phyloP scores from a whole-genome alignment of 2,329 filamentous ascomycete species.

The Exserohilum rostratum region DNA sequence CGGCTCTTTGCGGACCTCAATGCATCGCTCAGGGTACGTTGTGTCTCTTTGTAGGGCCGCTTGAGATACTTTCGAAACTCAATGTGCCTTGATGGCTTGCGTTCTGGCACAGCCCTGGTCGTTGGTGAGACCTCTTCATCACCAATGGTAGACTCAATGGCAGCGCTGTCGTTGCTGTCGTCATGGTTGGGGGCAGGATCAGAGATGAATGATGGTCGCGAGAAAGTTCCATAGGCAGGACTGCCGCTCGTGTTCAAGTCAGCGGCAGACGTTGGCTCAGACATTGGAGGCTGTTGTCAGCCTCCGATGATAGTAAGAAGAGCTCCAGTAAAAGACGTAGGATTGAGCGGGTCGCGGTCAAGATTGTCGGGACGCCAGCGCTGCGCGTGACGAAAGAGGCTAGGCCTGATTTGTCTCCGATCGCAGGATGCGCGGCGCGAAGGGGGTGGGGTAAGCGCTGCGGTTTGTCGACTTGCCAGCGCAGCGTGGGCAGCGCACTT shows the following conservation, averaged over 20 bases:
- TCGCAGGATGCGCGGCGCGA: constrained; percentile 5
- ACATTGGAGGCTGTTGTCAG: constrained; percentile 28
- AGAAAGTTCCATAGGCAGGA: constrained; percentile 34
- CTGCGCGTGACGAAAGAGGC: constrained; percentile 2
- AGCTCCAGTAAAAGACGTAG: neutral
- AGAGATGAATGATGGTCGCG: constrained; percentile 24
- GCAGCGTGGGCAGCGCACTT: neutral
- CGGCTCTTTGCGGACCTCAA: constrained; percentile 49
- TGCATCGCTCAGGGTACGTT: constrained; percentile 47
- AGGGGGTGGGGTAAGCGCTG: constrained; percentile 4
- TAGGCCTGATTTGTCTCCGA: constrained; percentile 8
- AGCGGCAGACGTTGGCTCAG: constrained; percentile 36
- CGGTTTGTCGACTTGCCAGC: constrained; percentile 2
- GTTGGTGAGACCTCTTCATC: constrained; percentile 30
- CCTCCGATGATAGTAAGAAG: constrained; percentile 1
- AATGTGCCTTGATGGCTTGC: constrained; percentile 36
- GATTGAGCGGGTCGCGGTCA: constrained; percentile 5
- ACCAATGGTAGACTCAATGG: constrained; percentile 22
- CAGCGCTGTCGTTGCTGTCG: constrained; percentile 28
- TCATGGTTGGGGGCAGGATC: constrained; percentile 18
- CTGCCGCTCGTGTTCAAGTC: constrained; percentile 28
- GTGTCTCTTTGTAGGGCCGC: constrained; percentile 39
- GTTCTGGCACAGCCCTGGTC: constrained; percentile 20
- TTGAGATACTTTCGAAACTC: constrained; percentile 41
- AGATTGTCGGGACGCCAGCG: neutral